Evolutionary conservation across 306 rosid genomes (phyloP), one percentile per base, ranked within the genome.

Genomic region (Trichosanthes truncata): DNA sequence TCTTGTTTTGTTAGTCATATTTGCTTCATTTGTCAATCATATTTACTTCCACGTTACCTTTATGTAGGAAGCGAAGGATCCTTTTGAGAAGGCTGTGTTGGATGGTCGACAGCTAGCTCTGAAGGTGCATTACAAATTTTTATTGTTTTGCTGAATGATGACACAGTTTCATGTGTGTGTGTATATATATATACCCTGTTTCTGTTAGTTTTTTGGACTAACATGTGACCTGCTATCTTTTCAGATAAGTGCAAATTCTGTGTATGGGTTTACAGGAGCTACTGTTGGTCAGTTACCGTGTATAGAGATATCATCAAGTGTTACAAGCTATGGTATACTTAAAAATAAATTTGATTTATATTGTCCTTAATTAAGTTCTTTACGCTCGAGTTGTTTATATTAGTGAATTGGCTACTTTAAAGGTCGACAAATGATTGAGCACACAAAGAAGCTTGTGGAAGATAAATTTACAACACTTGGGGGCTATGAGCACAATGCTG

Each of bases 401-500:
- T 72, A 78, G 52, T 80, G 65, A 36, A 13, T 78, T 86, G 82
- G 68, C 79, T 88, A 79, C 76, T 35, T 53, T 84, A 61, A 87
- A 95, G 98, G 98, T 83, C 92, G 97, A 49, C 91, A 95, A 82
- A 95, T 95, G 98, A 95, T 95, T 35, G 98, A 95, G 89, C 96
- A 88, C 83, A 91, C 98, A 23, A 90, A 92, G 83, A 91, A 91
- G 78, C 91, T 87, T 3, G 97, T 95, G 78, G 96, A 89, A 86
- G 97, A 95, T 41, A 91, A 90, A 86, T 95, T 95, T 78, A 92
- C 94, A 4, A 87, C 81, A 7, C 84, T 80, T 78, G 86, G 88
- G 81, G 97, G 98, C 82, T 92, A 95, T 76, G 92, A 87, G 76
- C 89, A 95, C 84, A 92, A 81, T 82, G 98, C 90, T 46, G 97